Evolutionary conservation across 2,329 filamentous ascomycete species (phyloP), one percentile per base, ranked within the genome.

Genomic region (Helicocarpus griseus): DNA sequence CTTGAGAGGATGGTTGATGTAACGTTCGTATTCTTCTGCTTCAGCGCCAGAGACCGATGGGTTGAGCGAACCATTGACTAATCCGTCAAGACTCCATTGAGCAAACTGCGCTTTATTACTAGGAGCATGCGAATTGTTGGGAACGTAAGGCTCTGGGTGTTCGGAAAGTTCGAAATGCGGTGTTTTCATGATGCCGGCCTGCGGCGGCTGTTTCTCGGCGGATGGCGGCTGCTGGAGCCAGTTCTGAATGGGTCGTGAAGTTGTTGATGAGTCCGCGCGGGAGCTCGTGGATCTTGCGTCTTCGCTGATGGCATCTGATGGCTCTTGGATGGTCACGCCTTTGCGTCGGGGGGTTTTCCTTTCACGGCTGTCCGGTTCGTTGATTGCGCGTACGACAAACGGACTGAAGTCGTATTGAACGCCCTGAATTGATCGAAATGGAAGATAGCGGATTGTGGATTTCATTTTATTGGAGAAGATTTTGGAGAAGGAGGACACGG

Each of bases 401-500:
- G 91, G 91, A 54, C 88, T 95, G 39, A 91, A 77, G 63, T 96
- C 87, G 61, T 89, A 90, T 52, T 81, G 82, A 11, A 84, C 83
- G 60, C 85, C 80, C 9, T 67, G 60, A 4, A 82, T 83, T 1
- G 82, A 80, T 53, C 85, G 85, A 53, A 90, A 78, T 9, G 87
- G 86, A 29, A 91, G 85, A 64, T 91, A 90, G 54, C 86, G 86
- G 56, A 90, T 81, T 3, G 87, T 93, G 0, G 87, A 90, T 63
- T 91, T 95, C 79, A 97, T 87, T 64, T 87, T 89, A 69, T 87
- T 95, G 0, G 89, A 82, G 64, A 95, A 96, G 65, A 96, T 86
- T 65, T 96, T 98, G 13, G 84, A 79, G 58, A 97, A 89, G 0
- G 89, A 93, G 0, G 93, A 95, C 1, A 97, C 72, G 0, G 87